Percentiles rank a stretch among this genome's conserved stretches.
These are phyloP conservation scores for Apophysomyces trapeziformis DNA, from an alignment of 371 early-diverging fungal species.

Conservation along the genomic window DNA sequence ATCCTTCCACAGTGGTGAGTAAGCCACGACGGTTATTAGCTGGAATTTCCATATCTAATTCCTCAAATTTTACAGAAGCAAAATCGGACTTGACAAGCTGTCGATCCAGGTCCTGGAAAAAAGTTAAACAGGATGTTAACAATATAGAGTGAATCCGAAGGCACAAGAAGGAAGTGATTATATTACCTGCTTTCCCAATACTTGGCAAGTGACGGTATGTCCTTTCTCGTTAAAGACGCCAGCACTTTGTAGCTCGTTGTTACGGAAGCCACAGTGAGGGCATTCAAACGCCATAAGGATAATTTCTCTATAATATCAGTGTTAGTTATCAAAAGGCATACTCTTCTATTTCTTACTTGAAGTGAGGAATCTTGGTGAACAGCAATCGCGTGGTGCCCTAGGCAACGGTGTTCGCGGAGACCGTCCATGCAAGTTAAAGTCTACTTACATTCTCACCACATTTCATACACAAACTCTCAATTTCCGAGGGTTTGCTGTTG, in stretches of 20 bases:
- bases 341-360: slow-evolving; percentile 51
- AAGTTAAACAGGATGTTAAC: too few species aligned
- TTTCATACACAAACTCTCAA: slow-evolving; percentile 92
- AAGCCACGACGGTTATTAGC: slow-evolving; percentile 74
- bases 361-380: slow-evolving; percentile 93
- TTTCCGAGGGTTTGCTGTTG: slow-evolving; percentile 69
- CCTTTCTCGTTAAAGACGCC: slow-evolving; percentile 83
- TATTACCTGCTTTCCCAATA: slow-evolving; percentile 60
- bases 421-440: background rate
- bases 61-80: slow-evolving; percentile 79
- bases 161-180: background rate
- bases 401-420: background rate
- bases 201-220: slow-evolving; percentile 63
- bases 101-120: slow-evolving; percentile 77
- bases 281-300: slow-evolving; percentile 95
- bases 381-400: slow-evolving; percentile 87
- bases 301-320: slow-evolving; percentile 64
- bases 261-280: slow-evolving; percentile 86
- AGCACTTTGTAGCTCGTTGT: slow-evolving; percentile 92
- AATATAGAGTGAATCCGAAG: background rate
- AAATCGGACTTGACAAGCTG: slow-evolving; percentile 91
- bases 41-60: slow-evolving; percentile 91
- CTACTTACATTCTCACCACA: slow-evolving; percentile 80
- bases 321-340: background rate
- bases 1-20: slow-evolving; percentile 90